Evolutionary conservation across 768 basidiomycete genomes (phyloP), one percentile per base, ranked within the genome.

Genomic region (Boletus vinaceobasis): DNA sequence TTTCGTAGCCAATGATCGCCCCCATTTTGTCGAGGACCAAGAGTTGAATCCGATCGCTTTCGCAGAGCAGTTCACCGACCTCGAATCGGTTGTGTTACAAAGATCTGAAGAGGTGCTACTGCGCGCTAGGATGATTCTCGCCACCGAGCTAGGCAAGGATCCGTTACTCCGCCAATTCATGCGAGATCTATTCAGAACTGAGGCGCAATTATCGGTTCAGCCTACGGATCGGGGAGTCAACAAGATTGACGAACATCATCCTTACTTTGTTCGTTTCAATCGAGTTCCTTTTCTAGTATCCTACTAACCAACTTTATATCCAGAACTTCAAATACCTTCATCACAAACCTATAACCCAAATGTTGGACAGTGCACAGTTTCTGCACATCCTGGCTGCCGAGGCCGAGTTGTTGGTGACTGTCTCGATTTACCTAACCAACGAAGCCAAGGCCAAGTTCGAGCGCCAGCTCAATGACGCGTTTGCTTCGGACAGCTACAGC

Each of bases 301-400:
- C 6, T 40, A 19, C 55, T 60, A 33, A 68, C 37, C 27, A 38
- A 45, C 19, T 6, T 40, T 44, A 36, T 33, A 44, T 39, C 39
- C 35, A 99, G 96, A 86, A 84, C 63, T 98, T 98, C 82, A 98
- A 98, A 77, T 98, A 98, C 73, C 79, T 98, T 29, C 75, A 79
- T 27, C 79, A 87, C 56, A 98, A 97, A 65, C 84, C 83, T 26
- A 79, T 93, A 31, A 67, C 69, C 29, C 79, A 85, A 5, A 86
- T 96, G 83, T 62, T 85, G 37, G 79, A 85, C 38, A 75, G 80
- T 1, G 76, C 90, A 19, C 92, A 95, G 62, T 98, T 95, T 73
- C 77, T 98, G 26, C 86, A 92, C 60, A 96, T 98, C 60, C 83
- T 98, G 9, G 80, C 82, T 38, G 97, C 97, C 1, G 96, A 99